A percentile compares a stretch with the other conserved stretches of the same genome.
These are phyloP conservation scores for Dujonia santamariae DNA, from an alignment of 1,139 yeast genomes.

Conservation along the genomic window DNA sequence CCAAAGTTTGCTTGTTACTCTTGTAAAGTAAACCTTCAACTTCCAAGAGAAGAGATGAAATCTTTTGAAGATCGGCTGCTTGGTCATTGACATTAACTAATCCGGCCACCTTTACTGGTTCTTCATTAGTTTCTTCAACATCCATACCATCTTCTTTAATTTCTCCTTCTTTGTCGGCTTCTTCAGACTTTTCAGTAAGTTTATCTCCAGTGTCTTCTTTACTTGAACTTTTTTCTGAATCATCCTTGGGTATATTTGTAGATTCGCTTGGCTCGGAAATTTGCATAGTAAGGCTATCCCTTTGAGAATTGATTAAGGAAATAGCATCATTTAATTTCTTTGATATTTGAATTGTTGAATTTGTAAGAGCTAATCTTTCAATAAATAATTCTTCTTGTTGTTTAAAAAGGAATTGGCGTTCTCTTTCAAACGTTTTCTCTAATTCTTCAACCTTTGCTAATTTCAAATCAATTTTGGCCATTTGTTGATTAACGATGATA, in stretches of 20 bases:
- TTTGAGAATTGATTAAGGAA: constrained; percentile 14
- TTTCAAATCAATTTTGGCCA: constrained; percentile 75
- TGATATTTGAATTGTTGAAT: constrained; percentile 53
- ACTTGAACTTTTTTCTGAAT: not conserved
- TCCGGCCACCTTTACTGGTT: constrained; percentile 7
- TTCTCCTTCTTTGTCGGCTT: not conserved
- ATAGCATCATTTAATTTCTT: constrained; percentile 46
- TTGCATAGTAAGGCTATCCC: no score
- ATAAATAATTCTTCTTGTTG: constrained; percentile 81
- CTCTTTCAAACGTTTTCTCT: constrained; percentile 77
- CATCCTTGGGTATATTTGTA: not conserved
- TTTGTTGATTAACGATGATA: constrained; percentile 65
- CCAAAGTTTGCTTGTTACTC: constrained; percentile 42
- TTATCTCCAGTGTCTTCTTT: not conserved
- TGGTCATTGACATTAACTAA: constrained; percentile 14
- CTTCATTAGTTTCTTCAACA: not conserved
- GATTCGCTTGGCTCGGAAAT: constrained; percentile 5
- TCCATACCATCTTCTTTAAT: not conserved
- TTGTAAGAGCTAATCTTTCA: constrained; percentile 72
- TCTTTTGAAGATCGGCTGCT: not conserved
- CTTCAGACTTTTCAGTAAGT: not conserved
- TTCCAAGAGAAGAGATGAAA: constrained; percentile 31
- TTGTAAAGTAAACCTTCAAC: constrained; percentile 49
- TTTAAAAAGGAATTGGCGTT: constrained; percentile 67
- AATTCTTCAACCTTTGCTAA: constrained; percentile 64